Base-by-base conservation (phyloP, 2,329 filamentous ascomycete species). In the Akanthomyces uredinophilus region DNA sequence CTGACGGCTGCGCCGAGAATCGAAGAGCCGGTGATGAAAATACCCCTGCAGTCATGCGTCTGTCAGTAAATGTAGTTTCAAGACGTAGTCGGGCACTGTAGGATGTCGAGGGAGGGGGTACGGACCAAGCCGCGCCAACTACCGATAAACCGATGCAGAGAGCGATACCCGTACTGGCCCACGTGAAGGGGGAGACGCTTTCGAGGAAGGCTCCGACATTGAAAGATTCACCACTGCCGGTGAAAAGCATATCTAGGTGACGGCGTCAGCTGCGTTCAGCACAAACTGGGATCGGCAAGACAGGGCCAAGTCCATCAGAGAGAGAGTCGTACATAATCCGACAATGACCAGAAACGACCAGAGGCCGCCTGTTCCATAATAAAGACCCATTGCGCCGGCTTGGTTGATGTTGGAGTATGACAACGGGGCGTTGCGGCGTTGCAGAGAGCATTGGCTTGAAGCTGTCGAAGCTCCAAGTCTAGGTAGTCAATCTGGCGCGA, bases 161-260 rank as follows among this genome's bases (percentile, higher is more conserved):
- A 56, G 86, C 89, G 71, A 99, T 96, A 67, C 95, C 96, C 61
- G 95, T 77, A 74, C 87, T 88, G 65, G 94, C 95, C 92, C 93
- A 99, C 53, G 90, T 91, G 74, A 94, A 96, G 24, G 95, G 96
- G 62, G 95, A 98, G 70, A 98, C 86, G 66, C 89, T 88, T 79
- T 96, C 92, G 77, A 99, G 87, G 75, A 98, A 98, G 74, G 88
- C 88, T 76, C 96, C 96, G 76, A 98, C 91, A 79, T 99, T 96
- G 80, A 99, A 99, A 64, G 89, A 83, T 83, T 99, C 94, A 74
- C 96, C 95, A 76, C 91, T 92, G 73, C 92, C 92, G 72, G 95
- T 96, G 75, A 99, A 97, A 75, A 99, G 91, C 92, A 99, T 96
- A 79, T 99, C 95, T 99, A 49, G 39, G 52, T 18, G 46, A 58